Base-by-base conservation (phyloP, 768 basidiomycete genomes). In the Hortiboletus flavorubellus region DNA sequence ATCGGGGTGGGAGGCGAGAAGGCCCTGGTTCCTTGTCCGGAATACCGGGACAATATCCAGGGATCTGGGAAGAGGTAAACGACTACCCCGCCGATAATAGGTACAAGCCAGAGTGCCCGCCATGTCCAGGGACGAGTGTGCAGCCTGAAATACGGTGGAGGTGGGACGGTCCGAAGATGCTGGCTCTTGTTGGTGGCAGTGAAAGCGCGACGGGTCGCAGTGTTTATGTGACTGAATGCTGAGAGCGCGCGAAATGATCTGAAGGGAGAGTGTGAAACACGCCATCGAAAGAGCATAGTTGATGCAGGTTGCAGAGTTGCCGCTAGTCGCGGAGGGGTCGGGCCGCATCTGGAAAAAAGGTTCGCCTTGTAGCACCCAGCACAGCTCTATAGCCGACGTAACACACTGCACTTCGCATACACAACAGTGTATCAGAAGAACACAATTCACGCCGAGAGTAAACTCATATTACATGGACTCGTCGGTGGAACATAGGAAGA, bases 61-160 rank as follows among this genome's bases (percentile, higher is more conserved):
- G 73, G 76, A 37, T 44, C 66, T 52, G 35, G 84, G 76, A 57
- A 76, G 43, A 81, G 68, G 60, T 75, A 85, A 18, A 88, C 63
- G 15, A 73, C 66, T 29, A 84, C 59, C 21, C 84, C 86, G 29
- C 82, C 84, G 5, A 77, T 75, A 4, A 85, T 59, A 1, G 88
- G 86, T 31, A 81, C 59, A 12, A 83, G 63, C 85, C 84, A 88
- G 49, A 71, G 59, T n/a, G 55, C 47, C 43, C 62, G 63, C 62
- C 58, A 64, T 55, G 47, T 65, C 71, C 48, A 68, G 63, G 49
- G 59, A 55, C 18, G 74, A 12, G 70, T 62, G 48, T 64, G 71
- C 23, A 50, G 66, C 55, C 51, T 65, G 48, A 40, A 56, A 47
- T 46, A 55, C 29, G 52, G 31, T 21, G 46, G 33, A 29, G 58